Percentiles rank a stretch among this genome's conserved stretches.
Evolutionary conservation across 1,284 basidiomycete genomes (phyloP).

Genomic region (Ustilago tritici): DNA sequence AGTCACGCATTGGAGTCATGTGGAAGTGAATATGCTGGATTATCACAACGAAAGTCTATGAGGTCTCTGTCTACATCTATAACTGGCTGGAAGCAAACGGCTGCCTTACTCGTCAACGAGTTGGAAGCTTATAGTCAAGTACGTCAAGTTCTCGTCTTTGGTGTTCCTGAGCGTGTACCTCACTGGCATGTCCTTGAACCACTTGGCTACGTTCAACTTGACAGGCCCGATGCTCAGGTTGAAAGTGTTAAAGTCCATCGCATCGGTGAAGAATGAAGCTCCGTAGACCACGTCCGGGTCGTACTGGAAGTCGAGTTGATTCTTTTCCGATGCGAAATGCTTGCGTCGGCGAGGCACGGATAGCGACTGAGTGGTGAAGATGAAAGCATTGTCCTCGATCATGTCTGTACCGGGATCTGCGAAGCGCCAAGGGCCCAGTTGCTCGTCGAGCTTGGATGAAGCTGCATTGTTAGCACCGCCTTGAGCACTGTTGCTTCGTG

Average conservation of each 20-base stretch:
- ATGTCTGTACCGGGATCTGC: slow-evolving; percentile 69
- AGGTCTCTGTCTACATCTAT: background rate
- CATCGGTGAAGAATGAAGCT: slow-evolving; percentile 62
- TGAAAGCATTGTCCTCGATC: slow-evolving; percentile 71
- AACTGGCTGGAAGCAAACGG: background rate
- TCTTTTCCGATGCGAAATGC: slow-evolving; percentile 66
- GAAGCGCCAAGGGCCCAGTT: slow-evolving; percentile 71
- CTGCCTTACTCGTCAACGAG: slow-evolving; percentile 65
- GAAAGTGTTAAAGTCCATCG: slow-evolving; percentile 66
- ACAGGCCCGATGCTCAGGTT: slow-evolving; percentile 63
- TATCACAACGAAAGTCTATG: background rate
- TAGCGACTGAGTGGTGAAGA: slow-evolving; percentile 69
- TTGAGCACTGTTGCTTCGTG: slow-evolving; percentile 21
- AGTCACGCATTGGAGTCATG: background rate
- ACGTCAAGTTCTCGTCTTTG: slow-evolving; percentile 68
- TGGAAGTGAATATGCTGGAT: background rate
- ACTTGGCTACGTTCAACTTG: slow-evolving; percentile 55
- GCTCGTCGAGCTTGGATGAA: slow-evolving; percentile 53
- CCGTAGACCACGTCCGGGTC: slow-evolving; percentile 69
- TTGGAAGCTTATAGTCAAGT: slow-evolving; percentile 70
- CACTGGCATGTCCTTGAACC: slow-evolving; percentile 70
- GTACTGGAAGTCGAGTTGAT: slow-evolving; percentile 66
- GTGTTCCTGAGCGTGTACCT: slow-evolving; percentile 70
- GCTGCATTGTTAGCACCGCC: background rate
- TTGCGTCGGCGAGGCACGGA: slow-evolving; percentile 69